These are phyloP conservation scores for Leccinellum rugosiceps DNA, from an alignment of 768 basidiomycete genomes.

Conservation along the genomic window DNA sequence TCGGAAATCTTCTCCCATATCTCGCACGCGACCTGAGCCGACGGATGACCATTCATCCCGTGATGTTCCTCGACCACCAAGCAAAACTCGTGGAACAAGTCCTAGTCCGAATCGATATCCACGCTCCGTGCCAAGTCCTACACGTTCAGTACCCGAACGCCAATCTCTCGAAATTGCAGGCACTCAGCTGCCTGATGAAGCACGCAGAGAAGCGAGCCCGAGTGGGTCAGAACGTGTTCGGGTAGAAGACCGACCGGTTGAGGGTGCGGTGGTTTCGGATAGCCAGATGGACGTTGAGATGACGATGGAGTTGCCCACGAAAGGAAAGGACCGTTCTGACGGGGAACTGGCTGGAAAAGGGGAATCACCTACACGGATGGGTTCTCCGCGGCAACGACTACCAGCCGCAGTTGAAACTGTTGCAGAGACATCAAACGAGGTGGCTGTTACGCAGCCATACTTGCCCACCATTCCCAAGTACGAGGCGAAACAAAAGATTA, in stretches of 20 bases:
- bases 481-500: slow-evolving; percentile 28
- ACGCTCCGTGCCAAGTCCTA: slow-evolving; percentile 11
- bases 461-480: slow-evolving; percentile 33
- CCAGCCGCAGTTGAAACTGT: slow-evolving; percentile 12
- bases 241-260: slow-evolving; percentile 2
- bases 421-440: slow-evolving; percentile 13
- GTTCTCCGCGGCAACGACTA: slow-evolving; percentile 8
- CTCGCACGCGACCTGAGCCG: slow-evolving; percentile 15
- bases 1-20: slow-evolving; percentile 18
- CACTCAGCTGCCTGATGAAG: background rate
- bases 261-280: background rate
- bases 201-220: background rate
- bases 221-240: background rate
- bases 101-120: slow-evolving; percentile 9
- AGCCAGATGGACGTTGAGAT: slow-evolving; percentile 6
- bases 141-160: slow-evolving; percentile 3
- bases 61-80: slow-evolving; percentile 12
- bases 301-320: slow-evolving; percentile 1
- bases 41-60: slow-evolving; percentile 5
- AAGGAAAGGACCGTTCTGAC: slow-evolving; percentile 16
- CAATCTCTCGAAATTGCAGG: slow-evolving; percentile 1
- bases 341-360: slow-evolving; percentile 18
- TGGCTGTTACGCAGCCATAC: slow-evolving; percentile 25
- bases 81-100: slow-evolving; percentile 13
- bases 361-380: slow-evolving; percentile 24